Base-by-base conservation (phyloP, 441 rosid species). In the Erysimum cheiri region DNA sequence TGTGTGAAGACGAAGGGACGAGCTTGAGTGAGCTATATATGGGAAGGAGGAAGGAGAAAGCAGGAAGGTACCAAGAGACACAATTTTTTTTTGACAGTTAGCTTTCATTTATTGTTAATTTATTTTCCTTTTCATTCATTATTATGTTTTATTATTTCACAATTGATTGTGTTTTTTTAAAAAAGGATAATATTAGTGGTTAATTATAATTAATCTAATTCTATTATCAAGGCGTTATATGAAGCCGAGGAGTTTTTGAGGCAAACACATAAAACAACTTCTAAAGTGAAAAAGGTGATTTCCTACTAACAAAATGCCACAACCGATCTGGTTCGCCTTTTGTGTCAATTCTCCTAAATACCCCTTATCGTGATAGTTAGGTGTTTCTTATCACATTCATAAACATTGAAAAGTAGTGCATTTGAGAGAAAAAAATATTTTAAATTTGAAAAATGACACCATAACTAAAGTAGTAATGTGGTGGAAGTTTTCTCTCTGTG, bases 51-150 rank as follows among this genome's bases (percentile, higher is more conserved):
- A 60, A 35, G 69, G 73, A 55, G 63, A 55, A 77, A 61, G 70
- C 50, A 77, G 84, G 88, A 74, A 84, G 83, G 85, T 72, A 57
- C 70, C 77, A 57, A 69, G 80, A 49, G 82, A 56, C 81, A 69
- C 22, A 74, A 80, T 74, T 29, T 43, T 62, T 56, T 60, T 63
- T 56, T 60, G 81, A 82, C 84, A 85, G 85, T 70, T 71, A 71
- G 71, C 77, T 64, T 82, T 81, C 80, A 69, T 69, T 75, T 46
- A 69, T 14, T 70, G 61, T 48, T 75, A 24, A 22, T 47, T 61
- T 61, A 17, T 8, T 74, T 67, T 36, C 11, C 11, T 33, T 35
- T 64, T 64, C 14, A 22, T 59, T 60, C n/a, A 40, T 60, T 60
- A 60, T 60, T 59, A 40, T 39, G 3, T 43, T 43, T 43, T 41